Evolutionary conservation across 2,329 filamentous ascomycete species (phyloP).

Genomic region (Penicillium occitanis): DNA sequence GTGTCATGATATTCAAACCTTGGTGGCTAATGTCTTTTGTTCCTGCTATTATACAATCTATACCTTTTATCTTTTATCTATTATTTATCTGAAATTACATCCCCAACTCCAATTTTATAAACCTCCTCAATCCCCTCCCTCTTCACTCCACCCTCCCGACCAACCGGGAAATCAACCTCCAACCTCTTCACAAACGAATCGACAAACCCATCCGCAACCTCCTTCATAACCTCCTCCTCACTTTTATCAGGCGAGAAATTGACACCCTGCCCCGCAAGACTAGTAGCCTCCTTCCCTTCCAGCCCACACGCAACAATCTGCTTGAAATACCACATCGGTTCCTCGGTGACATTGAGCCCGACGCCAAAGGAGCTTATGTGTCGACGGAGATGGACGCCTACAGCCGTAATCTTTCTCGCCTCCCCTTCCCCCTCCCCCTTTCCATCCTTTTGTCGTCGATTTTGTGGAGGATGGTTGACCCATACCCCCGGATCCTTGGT

Average conservation of each 20-base stretch:
- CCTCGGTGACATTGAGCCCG: conserved; percentile 58
- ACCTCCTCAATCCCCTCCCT: conserved; percentile 34
- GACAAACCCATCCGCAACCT: conserved; percentile 41
- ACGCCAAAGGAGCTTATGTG: conserved; percentile 83
- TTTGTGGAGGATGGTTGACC: conserved; percentile 44
- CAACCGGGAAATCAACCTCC: conserved; percentile 21
- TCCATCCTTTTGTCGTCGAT: background rate
- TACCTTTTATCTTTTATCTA: background rate
- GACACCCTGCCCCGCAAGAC: conserved; percentile 58
- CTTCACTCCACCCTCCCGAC: conserved; percentile 5
- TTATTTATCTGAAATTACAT: conserved; percentile 30
- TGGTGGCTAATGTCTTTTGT: background rate
- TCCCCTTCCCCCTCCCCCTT: background rate
- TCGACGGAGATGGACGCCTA: conserved; percentile 86
- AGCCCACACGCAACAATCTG: conserved; percentile 90
- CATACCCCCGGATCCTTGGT: conserved; percentile 84
- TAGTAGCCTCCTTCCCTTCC: conserved; percentile 76
- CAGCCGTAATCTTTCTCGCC: conserved; percentile 73
- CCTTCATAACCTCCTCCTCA: conserved; percentile 46
- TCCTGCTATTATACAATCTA: conserved; percentile 7
- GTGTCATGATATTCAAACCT: conserved; percentile 7
- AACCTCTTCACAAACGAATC: conserved; percentile 40
- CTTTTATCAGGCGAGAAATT: conserved; percentile 21
- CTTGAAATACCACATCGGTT: conserved; percentile 64
- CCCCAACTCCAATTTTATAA: conserved; percentile 39